Evolutionary conservation across 805 yeast genomes (phyloP), one percentile per base, ranked within the genome.

Genomic region (Yamadazyma sp.): DNA sequence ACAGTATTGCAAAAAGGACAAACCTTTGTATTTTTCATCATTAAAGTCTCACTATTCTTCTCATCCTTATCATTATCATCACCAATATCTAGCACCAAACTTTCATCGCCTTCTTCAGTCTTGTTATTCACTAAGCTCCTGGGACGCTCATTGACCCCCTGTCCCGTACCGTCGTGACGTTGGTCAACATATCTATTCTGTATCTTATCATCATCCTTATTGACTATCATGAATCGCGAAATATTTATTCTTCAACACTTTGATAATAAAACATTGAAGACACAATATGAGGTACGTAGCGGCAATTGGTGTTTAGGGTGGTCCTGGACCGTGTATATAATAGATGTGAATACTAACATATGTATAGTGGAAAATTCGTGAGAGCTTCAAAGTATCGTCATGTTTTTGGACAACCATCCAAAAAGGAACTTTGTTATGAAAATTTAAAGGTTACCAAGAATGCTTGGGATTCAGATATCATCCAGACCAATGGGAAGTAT

Each of bases 361-460:
- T 22, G 13, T 16, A 10, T 32, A 82, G 88, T 63, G 88, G 88
- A 23, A 80, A 84, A 61, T 88, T 89, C 57, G 97, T 93, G 27
- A 85, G 98, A 65, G 95, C 96, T 15, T 91, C 98, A 7, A 93
- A 93, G 58, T 93, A 81, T 58, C 86, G 98, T 56, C 98, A 93
- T 57, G 97, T 93, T 15, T 93, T 75, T 60, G 98, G 98, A 27
- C 97, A 89, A 64, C 78, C 93, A 12, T 50, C 68, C 64, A 80
- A 67, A 56, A 80, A 75, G 53, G 91, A 84, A 53, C 63, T 76
- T 38, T 76, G 82, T 57, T 82, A 78, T 53, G 93, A 84, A 50
- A 84, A 84, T 58, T 65, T 85, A 46, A 80, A 77, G 51, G 76
- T 82, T 38, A 85, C 95, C 47, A 81, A 86, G 54, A 89, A 88